Percentiles rank a stretch among this genome's conserved stretches.
phyloP scores from a whole-genome alignment of 352 stramenopile species.

The Pseudoperonospora humuli region DNA sequence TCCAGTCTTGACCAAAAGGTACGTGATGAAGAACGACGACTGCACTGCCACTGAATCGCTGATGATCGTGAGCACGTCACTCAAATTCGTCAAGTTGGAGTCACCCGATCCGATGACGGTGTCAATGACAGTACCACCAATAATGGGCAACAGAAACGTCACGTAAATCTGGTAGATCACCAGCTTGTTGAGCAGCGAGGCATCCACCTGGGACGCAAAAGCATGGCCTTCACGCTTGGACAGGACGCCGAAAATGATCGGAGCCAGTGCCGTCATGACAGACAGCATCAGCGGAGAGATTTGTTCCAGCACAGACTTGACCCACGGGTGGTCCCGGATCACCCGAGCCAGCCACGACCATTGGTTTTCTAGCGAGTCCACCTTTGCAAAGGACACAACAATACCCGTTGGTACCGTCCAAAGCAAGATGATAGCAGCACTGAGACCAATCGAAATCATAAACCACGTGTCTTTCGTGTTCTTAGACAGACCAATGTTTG shows the following conservation, averaged over 20 bases:
- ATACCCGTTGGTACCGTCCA: conserved; percentile 78
- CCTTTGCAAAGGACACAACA: conserved; percentile 68
- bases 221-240: conserved; percentile 76
- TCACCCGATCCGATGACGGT: conserved; percentile 45
- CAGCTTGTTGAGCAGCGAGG: conserved; percentile 75
- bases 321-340: conserved; percentile 53
- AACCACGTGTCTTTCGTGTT: conserved; percentile 65
- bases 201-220: conserved; percentile 48
- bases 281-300: conserved; percentile 71
- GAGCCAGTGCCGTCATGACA: conserved; percentile 68
- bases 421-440: conserved; percentile 68
- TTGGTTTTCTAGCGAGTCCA: conserved; percentile 41
- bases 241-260: conserved; percentile 77
- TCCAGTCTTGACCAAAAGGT: conserved; percentile 69
- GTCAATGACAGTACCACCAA: conserved; percentile 72
- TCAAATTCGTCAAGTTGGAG: conserved; percentile 37
- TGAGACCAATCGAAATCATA: conserved; percentile 52
- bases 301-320: conserved; percentile 66
- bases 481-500: conserved; percentile 72
- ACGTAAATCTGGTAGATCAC: conserved; percentile 80
- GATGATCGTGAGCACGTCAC: conserved; percentile 41
- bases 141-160: conserved; percentile 77
- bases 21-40: conserved; percentile 78
- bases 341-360: conserved; percentile 39
- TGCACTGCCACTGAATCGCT: conserved; percentile 61